phyloP scores from a whole-genome alignment of 176 grass and related monocot genomes.

The Eremochloa ophiuroides region DNA sequence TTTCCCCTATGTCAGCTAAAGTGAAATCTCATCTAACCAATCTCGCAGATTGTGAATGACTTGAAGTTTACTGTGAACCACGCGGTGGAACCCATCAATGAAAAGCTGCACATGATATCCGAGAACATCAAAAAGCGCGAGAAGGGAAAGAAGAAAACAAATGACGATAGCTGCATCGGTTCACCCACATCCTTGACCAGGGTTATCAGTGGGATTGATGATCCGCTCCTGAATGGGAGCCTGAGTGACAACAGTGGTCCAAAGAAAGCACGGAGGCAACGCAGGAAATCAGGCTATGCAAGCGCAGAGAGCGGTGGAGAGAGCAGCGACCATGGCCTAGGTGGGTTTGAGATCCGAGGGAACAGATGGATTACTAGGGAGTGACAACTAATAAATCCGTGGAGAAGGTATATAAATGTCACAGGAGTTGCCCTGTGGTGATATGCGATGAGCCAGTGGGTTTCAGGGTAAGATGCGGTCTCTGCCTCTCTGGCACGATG shows the following conservation, averaged over 20 bases:
- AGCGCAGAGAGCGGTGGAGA: slow-evolving; percentile 56
- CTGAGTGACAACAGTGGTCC: slow-evolving; percentile 61
- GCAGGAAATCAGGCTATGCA: slow-evolving; percentile 45
- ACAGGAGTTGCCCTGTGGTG: neutral
- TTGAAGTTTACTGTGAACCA: slow-evolving; percentile 94
- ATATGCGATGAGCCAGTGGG: neutral
- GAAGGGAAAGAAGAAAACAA: slow-evolving; percentile 52
- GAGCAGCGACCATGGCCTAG: slow-evolving; percentile 54
- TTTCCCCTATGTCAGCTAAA: neutral
- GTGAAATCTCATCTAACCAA: neutral
- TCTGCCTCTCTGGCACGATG: neutral
- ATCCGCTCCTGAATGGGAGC: slow-evolving; percentile 76
- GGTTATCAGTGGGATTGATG: slow-evolving; percentile 77
- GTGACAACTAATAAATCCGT: slow-evolving; percentile 21
- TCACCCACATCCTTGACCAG: slow-evolving; percentile 43
- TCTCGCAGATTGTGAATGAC: slow-evolving; percentile 80
- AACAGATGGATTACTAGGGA: slow-evolving; percentile 73
- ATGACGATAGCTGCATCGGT: slow-evolving; percentile 70
- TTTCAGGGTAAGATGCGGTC: neutral
- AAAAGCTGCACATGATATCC: slow-evolving; percentile 80
- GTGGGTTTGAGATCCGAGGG: slow-evolving; percentile 58
- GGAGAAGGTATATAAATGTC: neutral
- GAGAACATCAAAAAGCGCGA: slow-evolving; percentile 84
- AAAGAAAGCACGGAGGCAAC: slow-evolving; percentile 45
- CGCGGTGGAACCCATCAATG: slow-evolving; percentile 78